A percentile compares a stretch with the other conserved stretches of the same genome.
Conservation (phyloP, 441 rosid species). For the Flueggea neowawraea region DNA sequence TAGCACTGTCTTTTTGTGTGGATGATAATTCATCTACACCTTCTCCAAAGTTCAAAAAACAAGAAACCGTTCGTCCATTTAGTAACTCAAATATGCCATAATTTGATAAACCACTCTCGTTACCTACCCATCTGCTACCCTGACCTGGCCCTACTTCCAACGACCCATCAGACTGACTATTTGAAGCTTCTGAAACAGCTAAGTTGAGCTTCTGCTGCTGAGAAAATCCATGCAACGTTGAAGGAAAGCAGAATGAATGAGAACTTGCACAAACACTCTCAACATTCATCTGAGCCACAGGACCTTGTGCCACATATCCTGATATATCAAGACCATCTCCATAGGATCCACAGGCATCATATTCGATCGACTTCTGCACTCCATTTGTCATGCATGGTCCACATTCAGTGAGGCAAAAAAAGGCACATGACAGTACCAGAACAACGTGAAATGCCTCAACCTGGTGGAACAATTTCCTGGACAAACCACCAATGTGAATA, state of each 20-base stretch:
- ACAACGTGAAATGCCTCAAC: constrained; percentile 36
- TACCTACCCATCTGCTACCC: constrained; percentile 22
- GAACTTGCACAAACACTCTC: constrained; percentile 48
- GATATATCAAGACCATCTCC: constrained; percentile 29
- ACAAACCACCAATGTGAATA: constrained; percentile 20
- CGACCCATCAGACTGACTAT: constrained; percentile 26
- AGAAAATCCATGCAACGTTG: constrained; percentile 51
- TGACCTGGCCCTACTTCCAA: constrained; percentile 28
- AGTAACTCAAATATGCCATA: constrained; percentile 37
- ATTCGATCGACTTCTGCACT: constrained; percentile 39
- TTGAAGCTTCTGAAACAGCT: constrained; percentile 34
- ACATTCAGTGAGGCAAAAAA: constrained; percentile 41
- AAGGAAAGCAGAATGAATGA: constrained; percentile 64
- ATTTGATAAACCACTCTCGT: constrained; percentile 48
- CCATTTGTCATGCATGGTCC: constrained; percentile 41
- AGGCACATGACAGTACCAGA: constrained; percentile 53
- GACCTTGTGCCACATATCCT: constrained; percentile 23
- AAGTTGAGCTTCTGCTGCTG: constrained; percentile 20
- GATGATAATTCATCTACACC: constrained; percentile 30
- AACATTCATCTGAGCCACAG: constrained; percentile 19
- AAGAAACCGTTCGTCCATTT: constrained; percentile 52
- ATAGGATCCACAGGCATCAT: constrained; percentile 36
- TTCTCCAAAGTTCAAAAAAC: constrained; percentile 46
- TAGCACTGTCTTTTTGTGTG: constrained; percentile 20
- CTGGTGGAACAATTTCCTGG: constrained; percentile 52